Percentiles rank a stretch among this genome's conserved stretches.
These are phyloP conservation scores for Dendrothele bispora DNA, from an alignment of 768 basidiomycete species.

Conservation along the genomic window DNA sequence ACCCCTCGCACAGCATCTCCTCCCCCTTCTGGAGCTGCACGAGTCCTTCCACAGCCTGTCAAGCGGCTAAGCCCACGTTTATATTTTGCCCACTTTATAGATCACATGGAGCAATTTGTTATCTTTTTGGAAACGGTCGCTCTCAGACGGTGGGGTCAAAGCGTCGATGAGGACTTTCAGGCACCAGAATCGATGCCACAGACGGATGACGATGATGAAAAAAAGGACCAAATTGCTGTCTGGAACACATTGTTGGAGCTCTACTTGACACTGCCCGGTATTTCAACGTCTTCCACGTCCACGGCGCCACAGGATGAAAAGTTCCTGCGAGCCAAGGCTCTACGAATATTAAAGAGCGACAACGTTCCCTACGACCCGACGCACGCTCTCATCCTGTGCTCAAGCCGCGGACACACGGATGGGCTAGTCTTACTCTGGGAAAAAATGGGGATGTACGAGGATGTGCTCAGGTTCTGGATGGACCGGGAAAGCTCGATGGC, in stretches of 20 bases:
- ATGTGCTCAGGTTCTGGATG: slow-evolving; percentile 93
- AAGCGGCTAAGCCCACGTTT: slow-evolving; percentile 76
- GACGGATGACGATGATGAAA: slow-evolving; percentile 44
- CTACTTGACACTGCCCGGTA: slow-evolving; percentile 66
- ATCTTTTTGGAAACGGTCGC: slow-evolving; percentile 90
- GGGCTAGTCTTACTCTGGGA: slow-evolving; percentile 94
- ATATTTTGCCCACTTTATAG: slow-evolving; percentile 94
- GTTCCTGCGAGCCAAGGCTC: slow-evolving; percentile 60
- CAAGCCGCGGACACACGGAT: slow-evolving; percentile 74
- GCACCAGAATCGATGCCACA: slow-evolving; percentile 8
- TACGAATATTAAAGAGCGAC: slow-evolving; percentile 63
- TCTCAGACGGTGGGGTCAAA: slow-evolving; percentile 75
- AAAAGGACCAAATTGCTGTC: slow-evolving; percentile 74
- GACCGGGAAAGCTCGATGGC: slow-evolving; percentile 47
- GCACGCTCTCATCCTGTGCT: slow-evolving; percentile 95
- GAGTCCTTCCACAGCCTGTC: slow-evolving; percentile 26
- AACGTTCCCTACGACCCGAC: slow-evolving; percentile 79
- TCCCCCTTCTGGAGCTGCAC: slow-evolving; percentile 24
- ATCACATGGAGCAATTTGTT: slow-evolving; percentile 81
- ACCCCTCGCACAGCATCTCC: slow-evolving; percentile 16
- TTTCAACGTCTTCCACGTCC: slow-evolving; percentile 16
- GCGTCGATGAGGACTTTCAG: slow-evolving; percentile 38
- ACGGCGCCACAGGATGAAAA: slow-evolving; percentile 29
- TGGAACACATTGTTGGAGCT: slow-evolving; percentile 97
- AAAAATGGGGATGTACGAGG: slow-evolving; percentile 93